Percentiles rank a stretch among this genome's conserved stretches.
Conservation (phyloP, 208 protist genomes). For the Acanthamoeba royreba region DNA sequence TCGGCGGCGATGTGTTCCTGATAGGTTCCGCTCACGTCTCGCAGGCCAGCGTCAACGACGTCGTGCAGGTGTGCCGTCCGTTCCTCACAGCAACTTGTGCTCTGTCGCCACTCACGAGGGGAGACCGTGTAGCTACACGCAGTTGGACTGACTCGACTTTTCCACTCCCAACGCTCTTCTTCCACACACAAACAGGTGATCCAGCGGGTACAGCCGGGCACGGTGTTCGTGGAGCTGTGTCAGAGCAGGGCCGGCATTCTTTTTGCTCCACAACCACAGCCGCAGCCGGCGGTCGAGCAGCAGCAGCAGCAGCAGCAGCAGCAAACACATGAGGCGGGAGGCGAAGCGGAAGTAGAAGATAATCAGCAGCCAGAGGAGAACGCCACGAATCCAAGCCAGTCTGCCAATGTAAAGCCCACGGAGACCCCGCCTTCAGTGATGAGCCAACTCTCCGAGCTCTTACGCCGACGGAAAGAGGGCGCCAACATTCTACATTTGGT, state of each 20-base stretch:
- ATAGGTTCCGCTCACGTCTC: constrained; percentile 10
- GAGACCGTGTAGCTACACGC: not conserved
- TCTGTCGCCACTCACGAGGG: not conserved
- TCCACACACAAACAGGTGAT: not conserved
- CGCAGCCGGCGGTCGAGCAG: too few species aligned
- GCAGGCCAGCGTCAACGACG: not conserved
- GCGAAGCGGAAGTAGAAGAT: too few species aligned
- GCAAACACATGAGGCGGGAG: too few species aligned
- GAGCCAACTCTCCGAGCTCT: not conserved
- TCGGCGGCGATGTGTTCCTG: not conserved
- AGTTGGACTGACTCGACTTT: not conserved
- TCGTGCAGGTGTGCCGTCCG: not conserved
- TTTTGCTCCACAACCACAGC: not conserved
- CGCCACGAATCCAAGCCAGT: not conserved
- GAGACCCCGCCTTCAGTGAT: not conserved
- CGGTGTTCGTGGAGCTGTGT: not conserved
- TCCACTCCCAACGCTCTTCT: not conserved
- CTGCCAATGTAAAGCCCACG: not conserved
- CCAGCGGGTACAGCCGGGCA: not conserved
- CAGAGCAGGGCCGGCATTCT: not conserved
- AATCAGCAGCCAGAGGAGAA: not conserved
- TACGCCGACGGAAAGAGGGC: not conserved
- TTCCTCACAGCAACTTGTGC: not conserved
- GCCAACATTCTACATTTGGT: not conserved
- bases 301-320: not conserved